phyloP scores from a whole-genome alignment of 176 grass and related monocot genomes.

The Oryza glumipatula region DNA sequence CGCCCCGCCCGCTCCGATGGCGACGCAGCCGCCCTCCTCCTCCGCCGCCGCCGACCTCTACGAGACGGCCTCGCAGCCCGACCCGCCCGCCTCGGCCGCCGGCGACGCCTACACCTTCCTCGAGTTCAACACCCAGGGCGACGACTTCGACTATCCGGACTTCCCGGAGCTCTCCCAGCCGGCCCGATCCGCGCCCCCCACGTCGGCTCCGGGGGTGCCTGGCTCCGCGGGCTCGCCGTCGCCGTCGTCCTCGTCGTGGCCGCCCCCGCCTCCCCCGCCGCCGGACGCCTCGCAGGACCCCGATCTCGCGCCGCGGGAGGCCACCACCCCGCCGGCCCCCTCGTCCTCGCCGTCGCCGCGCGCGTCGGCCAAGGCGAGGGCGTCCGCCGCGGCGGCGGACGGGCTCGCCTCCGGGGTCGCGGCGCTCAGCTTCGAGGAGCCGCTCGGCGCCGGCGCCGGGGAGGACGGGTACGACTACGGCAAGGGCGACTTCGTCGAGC shows the following conservation, averaged over 20 bases:
- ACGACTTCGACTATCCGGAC: constrained; percentile 88
- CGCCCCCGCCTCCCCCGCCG: constrained; percentile 39
- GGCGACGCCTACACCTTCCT: constrained; percentile 95
- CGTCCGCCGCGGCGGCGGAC: constrained; percentile 44
- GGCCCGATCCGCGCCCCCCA: constrained; percentile 57
- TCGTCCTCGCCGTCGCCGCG: constrained; percentile 48
- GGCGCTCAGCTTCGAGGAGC: constrained; percentile 90
- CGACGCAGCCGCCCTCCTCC: constrained; percentile 53
- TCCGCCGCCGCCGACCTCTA: constrained; percentile 73
- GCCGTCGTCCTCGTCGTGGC: constrained; percentile 43
- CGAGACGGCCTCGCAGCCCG: constrained; percentile 98
- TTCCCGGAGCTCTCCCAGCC: constrained; percentile 85
- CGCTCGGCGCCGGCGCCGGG: constrained; percentile 33
- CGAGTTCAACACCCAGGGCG: constrained; percentile 97
- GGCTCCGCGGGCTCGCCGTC: background rate
- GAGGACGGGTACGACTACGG: constrained; percentile 87
- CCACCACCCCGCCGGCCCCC: constrained; percentile 40
- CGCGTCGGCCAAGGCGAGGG: constrained; percentile 56
- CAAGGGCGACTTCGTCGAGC: constrained; percentile 90
- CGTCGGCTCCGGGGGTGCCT: too few relatives aligned
- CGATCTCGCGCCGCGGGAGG: constrained; percentile 46
- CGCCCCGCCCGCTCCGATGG: constrained; percentile 25
- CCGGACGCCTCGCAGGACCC: constrained; percentile 35
- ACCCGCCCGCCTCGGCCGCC: constrained; percentile 57
- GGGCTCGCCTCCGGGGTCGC: constrained; percentile 76